Conservation (phyloP, 2,329 filamentous ascomycete genomes). For the Tolypocladium sp. region DNA sequence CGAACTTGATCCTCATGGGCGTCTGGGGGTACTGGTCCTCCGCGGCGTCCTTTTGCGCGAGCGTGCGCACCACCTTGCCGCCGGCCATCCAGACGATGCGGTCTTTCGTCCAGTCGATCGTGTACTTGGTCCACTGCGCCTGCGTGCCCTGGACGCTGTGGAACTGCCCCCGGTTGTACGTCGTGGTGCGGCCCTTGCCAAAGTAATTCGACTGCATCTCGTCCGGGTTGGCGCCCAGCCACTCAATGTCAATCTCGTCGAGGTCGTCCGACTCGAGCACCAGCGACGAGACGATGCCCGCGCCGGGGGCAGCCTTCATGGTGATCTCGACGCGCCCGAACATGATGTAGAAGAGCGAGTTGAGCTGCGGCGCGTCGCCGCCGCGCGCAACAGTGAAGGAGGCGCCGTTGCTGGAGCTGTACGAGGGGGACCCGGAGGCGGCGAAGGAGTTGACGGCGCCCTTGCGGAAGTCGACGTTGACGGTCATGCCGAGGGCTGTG, state of each 20-base stretch:
- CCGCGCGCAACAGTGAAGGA: slow-evolving; percentile 69
- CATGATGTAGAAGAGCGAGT: slow-evolving; percentile 97
- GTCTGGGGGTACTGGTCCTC: slow-evolving; percentile 81
- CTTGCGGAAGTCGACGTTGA: slow-evolving; percentile 73
- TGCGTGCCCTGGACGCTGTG: slow-evolving; percentile 64
- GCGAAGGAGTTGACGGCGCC: slow-evolving; percentile 73
- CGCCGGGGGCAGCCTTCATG: slow-evolving; percentile 78
- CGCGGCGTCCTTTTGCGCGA: slow-evolving; percentile 61
- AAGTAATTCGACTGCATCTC: slow-evolving; percentile 98
- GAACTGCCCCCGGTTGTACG: slow-evolving; percentile 82
- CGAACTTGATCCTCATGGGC: slow-evolving; percentile 90
- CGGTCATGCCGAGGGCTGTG: slow-evolving; percentile 73
- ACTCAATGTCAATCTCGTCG: slow-evolving; percentile 97
- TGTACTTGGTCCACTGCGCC: slow-evolving; percentile 72
- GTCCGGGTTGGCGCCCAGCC: slow-evolving; percentile 67
- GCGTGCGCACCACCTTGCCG: slow-evolving; percentile 65
- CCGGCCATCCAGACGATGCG: slow-evolving; percentile 84
- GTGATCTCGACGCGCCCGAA: slow-evolving; percentile 84
- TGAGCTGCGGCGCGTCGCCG: slow-evolving; percentile 79
- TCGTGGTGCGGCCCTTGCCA: slow-evolving; percentile 76
- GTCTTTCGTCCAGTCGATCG: slow-evolving; percentile 80
- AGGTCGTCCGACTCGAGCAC: slow-evolving; percentile 85
- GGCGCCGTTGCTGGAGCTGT: slow-evolving; percentile 61
- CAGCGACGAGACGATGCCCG: slow-evolving; percentile 85
- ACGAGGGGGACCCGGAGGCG: slow-evolving; percentile 59